These are phyloP conservation scores for Bocquillonia castaneifolia DNA, from an alignment of 441 rosid species.

Conservation along the genomic window DNA sequence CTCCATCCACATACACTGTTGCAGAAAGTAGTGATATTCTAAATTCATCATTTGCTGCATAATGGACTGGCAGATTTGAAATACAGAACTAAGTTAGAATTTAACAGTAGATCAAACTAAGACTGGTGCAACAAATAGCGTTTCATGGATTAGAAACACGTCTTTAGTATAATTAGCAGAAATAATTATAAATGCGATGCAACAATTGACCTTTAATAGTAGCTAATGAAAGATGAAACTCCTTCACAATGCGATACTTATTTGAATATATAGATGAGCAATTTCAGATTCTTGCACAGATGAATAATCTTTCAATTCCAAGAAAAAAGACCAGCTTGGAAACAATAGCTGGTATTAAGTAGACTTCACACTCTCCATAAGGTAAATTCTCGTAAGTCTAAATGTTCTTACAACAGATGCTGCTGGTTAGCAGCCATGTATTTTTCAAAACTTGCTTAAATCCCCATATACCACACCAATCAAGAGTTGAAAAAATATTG, in stretches of 20 bases:
- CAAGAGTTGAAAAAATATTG: not conserved
- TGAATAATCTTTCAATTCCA: not conserved
- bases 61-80: not conserved
- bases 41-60: not conserved
- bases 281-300: not conserved
- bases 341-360: not conserved
- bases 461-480: not conserved
- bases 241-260: no score
- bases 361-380: not conserved
- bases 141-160: not conserved
- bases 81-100: not conserved
- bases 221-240: not conserved
- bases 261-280: not conserved
- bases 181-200: not conserved
- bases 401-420: not conserved
- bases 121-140: not conserved
- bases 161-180: not conserved
- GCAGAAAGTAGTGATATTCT: not conserved
- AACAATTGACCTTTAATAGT: not conserved
- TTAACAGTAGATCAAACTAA: not conserved
- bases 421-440: constrained; percentile 1
- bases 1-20: not conserved
- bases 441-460: not conserved
- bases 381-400: not conserved
- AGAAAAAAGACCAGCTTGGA: not conserved